A percentile compares a stretch with the other conserved stretches of the same genome.
Conservation (phyloP, 768 basidiomycete genomes). For the Boletellus ananas region DNA sequence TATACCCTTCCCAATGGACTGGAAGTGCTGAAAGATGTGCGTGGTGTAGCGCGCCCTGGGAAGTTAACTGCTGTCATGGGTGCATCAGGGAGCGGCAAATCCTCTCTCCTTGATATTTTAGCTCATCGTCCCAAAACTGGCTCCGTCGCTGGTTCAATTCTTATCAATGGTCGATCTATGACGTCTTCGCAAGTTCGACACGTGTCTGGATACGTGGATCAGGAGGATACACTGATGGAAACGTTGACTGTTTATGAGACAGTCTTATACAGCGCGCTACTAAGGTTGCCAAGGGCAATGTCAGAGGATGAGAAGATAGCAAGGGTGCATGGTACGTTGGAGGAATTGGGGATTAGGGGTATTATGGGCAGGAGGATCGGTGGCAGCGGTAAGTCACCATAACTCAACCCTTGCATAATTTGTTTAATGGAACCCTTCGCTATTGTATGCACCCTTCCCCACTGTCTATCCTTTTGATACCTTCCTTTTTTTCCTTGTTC, state of each 20-base stretch:
- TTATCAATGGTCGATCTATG: constrained; percentile 84
- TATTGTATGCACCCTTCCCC: background rate
- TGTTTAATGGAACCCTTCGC: constrained; percentile 1
- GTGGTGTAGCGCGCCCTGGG: constrained; percentile 82
- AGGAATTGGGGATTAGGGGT: constrained; percentile 88
- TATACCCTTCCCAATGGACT: constrained; percentile 65
- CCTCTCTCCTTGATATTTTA: constrained; percentile 93
- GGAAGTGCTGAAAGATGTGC: constrained; percentile 74
- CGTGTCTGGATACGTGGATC: constrained; percentile 94
- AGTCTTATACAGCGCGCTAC: constrained; percentile 85
- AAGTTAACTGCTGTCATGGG: constrained; percentile 96
- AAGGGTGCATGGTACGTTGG: constrained; percentile 91
- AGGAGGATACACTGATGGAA: constrained; percentile 96
- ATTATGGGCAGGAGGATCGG: constrained; percentile 92
- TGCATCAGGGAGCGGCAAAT: constrained; percentile 94
- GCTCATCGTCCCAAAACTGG: constrained; percentile 89
- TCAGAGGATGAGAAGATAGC: constrained; percentile 92
- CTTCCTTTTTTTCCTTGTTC: background rate
- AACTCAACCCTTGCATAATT: background rate
- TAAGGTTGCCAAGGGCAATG: constrained; percentile 93
- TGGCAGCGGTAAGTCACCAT: constrained; percentile 61
- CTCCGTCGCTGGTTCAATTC: constrained; percentile 60
- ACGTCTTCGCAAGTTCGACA: constrained; percentile 71
- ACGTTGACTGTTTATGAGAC: constrained; percentile 99
- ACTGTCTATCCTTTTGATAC: background rate